A percentile compares a stretch with the other conserved stretches of the same genome.
Conservation (phyloP, 441 rosid genomes). For the Erodium trifolium region DNA sequence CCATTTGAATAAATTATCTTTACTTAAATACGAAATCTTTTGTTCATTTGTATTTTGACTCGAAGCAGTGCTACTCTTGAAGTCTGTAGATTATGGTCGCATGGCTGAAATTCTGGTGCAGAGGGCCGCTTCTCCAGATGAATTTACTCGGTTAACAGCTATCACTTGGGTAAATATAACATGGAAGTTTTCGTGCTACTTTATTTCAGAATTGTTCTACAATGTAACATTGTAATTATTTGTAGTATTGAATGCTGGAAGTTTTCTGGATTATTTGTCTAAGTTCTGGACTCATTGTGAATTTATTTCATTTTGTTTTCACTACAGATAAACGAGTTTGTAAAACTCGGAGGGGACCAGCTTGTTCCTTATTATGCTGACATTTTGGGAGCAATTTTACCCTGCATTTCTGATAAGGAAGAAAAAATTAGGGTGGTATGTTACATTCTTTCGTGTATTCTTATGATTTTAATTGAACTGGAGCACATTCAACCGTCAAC, state of each 20-base stretch:
- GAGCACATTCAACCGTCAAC: background rate
- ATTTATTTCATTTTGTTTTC: background rate
- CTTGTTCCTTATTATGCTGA: conserved; percentile 93
- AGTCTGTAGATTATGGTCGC: conserved; percentile 99
- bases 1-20: conserved; percentile 17
- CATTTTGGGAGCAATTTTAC: conserved; percentile 94
- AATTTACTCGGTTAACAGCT: conserved; percentile 94
- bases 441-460: conserved; percentile 16
- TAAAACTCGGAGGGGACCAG: conserved; percentile 99
- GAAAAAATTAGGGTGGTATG: conserved; percentile 99
- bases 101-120: conserved; percentile 99
- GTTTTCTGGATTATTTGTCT: background rate
- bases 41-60: conserved; percentile 71
- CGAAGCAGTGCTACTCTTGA: conserved; percentile 76
- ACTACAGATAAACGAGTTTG: conserved; percentile 91
- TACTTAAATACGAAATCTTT: conserved; percentile 21
- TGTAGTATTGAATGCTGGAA: background rate
- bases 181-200: background rate
- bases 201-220: background rate
- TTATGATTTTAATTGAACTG: conserved; percentile 10
- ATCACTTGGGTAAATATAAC: conserved; percentile 78
- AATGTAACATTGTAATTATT: background rate
- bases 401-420: conserved; percentile 98
- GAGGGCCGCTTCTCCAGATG: conserved; percentile 92
- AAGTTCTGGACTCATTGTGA: background rate